phyloP scores from a whole-genome alignment of 2,329 filamentous ascomycete genomes.

The Hansfordia pulvinata region DNA sequence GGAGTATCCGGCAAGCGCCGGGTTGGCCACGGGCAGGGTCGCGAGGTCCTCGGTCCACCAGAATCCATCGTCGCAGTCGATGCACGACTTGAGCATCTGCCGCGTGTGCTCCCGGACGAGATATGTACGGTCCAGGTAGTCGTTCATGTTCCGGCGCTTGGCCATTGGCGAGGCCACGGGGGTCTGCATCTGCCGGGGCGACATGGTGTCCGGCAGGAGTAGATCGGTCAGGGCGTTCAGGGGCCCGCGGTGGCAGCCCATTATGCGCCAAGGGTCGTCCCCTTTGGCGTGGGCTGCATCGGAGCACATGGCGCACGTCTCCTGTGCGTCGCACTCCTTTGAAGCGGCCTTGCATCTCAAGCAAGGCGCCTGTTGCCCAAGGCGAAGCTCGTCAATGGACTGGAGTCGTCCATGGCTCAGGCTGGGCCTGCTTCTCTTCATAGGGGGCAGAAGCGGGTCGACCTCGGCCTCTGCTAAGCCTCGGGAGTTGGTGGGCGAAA shows the following conservation, averaged over 20 bases:
- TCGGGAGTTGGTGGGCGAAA: constrained; percentile 20
- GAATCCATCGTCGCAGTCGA: constrained; percentile 42
- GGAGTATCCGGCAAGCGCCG: constrained; percentile 22
- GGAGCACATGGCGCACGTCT: constrained; percentile 32
- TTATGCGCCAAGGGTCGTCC: constrained; percentile 29
- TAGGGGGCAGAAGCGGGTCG: constrained; percentile 37
- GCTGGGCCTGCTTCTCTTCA: constrained; percentile 39
- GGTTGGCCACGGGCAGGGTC: constrained; percentile 22
- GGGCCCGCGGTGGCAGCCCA: constrained; percentile 38
- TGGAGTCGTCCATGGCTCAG: constrained; percentile 38
- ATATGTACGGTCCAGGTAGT: constrained; percentile 33
- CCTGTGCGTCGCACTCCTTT: constrained; percentile 39
- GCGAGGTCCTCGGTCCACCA: constrained; percentile 42
- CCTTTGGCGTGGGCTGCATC: constrained; percentile 21
- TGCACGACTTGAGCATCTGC: constrained; percentile 26
- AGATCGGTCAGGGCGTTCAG: constrained; percentile 31
- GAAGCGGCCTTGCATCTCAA: constrained; percentile 38
- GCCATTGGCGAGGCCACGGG: constrained; percentile 35
- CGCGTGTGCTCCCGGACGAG: constrained; percentile 23
- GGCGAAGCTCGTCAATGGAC: constrained; percentile 41
- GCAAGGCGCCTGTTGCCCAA: constrained; percentile 33
- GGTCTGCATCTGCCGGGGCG: constrained; percentile 34
- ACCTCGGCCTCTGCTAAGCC: constrained; percentile 30
- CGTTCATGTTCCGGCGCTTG: constrained; percentile 35
- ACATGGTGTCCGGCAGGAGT: constrained; percentile 33